These are phyloP conservation scores for Backusella parvicylindrica DNA, from an alignment of 192 early-diverging fungal species.

Conservation along the genomic window DNA sequence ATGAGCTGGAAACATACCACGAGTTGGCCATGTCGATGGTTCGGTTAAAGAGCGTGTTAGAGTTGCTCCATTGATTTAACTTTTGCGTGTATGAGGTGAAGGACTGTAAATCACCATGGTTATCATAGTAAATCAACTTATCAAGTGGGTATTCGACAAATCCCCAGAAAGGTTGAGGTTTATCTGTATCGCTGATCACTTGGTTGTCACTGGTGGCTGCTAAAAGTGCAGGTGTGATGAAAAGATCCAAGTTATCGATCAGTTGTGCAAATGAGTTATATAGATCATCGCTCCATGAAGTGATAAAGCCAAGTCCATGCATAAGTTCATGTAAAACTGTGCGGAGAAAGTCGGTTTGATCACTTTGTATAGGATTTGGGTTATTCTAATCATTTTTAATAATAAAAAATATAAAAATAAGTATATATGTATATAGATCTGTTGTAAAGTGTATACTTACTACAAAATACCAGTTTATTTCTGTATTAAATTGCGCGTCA, in stretches of 20 bases:
- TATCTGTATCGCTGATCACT: background rate
- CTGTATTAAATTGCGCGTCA: constrained; percentile 34
- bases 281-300: constrained; percentile 26
- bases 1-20: constrained; percentile 6
- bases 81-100: constrained; percentile 1
- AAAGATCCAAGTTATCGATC: constrained; percentile 5
- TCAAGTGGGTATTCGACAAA: constrained; percentile 36
- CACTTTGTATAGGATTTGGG: background rate
- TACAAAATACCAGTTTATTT: constrained; percentile 33
- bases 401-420: too few species aligned
- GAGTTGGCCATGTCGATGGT: constrained; percentile 23
- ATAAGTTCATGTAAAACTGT: constrained; percentile 41
- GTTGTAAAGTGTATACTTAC: background rate
- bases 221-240: constrained; percentile 22
- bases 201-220: constrained; percentile 7
- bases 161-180: constrained; percentile 28
- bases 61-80: constrained; percentile 15
- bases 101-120: background rate
- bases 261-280: constrained; percentile 16
- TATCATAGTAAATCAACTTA: background rate
- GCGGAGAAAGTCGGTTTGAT: constrained; percentile 38
- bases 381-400: constrained; percentile 25
- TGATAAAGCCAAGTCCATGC: constrained; percentile 43
- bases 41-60: constrained; percentile 18
- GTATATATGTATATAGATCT: too few species aligned